A percentile compares a stretch with the other conserved stretches of the same genome.
Evolutionary conservation across 257 asterid species (phyloP).

Genomic region (Leptodermis oblonga): DNA sequence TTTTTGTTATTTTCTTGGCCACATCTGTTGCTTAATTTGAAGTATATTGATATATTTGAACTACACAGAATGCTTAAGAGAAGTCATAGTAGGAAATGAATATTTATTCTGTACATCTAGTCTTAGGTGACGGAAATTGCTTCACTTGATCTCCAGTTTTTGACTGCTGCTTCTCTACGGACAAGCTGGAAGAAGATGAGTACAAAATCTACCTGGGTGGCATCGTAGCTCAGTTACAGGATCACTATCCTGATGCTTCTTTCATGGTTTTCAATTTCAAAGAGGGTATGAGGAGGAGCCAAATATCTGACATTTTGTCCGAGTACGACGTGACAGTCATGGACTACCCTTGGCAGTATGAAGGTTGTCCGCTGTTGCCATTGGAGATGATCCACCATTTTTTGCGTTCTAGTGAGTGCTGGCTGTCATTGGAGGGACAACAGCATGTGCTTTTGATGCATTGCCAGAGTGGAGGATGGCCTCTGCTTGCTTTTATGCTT

Average conservation of each 20-base stretch:
- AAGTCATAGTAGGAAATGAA: neutral
- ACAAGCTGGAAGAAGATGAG: constrained; percentile 74
- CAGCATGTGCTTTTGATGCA: constrained; percentile 92
- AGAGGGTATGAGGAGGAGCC: constrained; percentile 82
- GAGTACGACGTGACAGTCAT: constrained; percentile 94
- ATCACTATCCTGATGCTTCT: no score
- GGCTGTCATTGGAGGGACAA: constrained; percentile 97
- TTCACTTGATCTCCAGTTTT: no score
- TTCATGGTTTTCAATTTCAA: no score
- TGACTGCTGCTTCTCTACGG: constrained; percentile 96
- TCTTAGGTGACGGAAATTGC: no score
- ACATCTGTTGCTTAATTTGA: neutral
- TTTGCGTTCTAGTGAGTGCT: constrained; percentile 91
- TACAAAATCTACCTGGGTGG: no score
- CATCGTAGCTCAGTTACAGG: no score
- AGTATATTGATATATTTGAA: neutral
- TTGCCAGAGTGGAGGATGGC: constrained; percentile 99
- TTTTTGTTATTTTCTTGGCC: neutral
- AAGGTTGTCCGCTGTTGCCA: constrained; percentile 86
- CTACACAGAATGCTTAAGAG: neutral
- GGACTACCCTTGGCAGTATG: constrained; percentile 95
- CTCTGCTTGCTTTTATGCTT: constrained; percentile 96
- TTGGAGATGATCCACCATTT: constrained; percentile 96
- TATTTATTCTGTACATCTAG: neutral
- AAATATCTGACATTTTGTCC: constrained; percentile 72